Base-by-base conservation (phyloP, 192 early-diverging fungal species). In the Rhizoclosmatium globosum region DNA sequence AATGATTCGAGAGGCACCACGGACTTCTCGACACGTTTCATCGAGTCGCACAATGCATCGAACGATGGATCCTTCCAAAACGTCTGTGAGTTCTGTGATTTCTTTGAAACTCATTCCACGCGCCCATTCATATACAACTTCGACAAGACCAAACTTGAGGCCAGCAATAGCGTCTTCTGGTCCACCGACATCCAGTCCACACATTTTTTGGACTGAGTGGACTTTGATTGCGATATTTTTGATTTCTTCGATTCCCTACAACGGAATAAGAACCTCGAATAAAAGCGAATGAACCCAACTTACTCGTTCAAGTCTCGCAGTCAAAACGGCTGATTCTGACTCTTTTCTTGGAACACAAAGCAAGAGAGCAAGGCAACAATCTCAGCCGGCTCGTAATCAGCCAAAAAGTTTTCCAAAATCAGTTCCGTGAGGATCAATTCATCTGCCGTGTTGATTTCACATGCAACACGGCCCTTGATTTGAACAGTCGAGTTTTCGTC, bases 81-180 rank as follows among this genome's bases (percentile, higher is more conserved):
- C 94, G 74, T 99, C 96, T 4, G 98, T 98, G 56, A 98, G 85
- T 58, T 94, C 89, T 1, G 92, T 96, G 79, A 99, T 97, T 67
- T 95, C 86, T 81, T 94, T 93, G 85, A 99, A 99, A 9, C 91
- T 87, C 87, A 95, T 86, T 11, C 95, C 95, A n/a, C 91, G 84
- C 15, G 97, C 98, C 98, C 97, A 99, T 84, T 98, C 97, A 83
- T 99, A 96, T 1, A 97, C 96, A 4, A 96, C 98, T 83, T 99
- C 95, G 23, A 97, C 94, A 64, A 99, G 84, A 2, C 95, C 95
- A 85, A 96, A 96, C 61, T 92, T 85, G 66, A 99, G 66, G 7
- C 68, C 71, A 0, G 81, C 79, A 47, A 85, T 6, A 2, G 68
- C 81, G 66, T 86, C 88, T n/a, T 85, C 83, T 13, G 47, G 41